These are phyloP conservation scores for Aspergillus brunneoviolaceus DNA, from an alignment of 2,329 filamentous ascomycete genomes.

Conservation along the genomic window DNA sequence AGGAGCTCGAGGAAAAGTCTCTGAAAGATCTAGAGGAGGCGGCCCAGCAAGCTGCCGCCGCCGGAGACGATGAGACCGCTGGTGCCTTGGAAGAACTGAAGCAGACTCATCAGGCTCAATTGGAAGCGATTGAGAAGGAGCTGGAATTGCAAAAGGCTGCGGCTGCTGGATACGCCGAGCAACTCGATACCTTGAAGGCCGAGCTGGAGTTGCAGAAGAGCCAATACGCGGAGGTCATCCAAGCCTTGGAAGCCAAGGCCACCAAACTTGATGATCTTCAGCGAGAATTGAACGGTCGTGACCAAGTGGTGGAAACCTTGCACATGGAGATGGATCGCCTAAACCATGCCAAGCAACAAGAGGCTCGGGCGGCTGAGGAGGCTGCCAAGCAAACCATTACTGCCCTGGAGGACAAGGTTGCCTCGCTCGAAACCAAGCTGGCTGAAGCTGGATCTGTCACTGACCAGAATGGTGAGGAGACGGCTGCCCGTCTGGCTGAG, in stretches of 20 bases:
- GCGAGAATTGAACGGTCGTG: conserved; percentile 36
- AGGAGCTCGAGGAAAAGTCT: conserved; percentile 39
- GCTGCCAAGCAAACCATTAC: conserved; percentile 28
- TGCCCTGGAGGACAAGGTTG: conserved; percentile 36
- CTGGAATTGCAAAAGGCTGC: conserved; percentile 35
- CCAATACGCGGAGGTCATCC: conserved; percentile 28
- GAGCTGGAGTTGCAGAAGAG: conserved; percentile 34
- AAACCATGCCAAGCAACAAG: conserved; percentile 37
- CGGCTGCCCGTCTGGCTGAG: conserved; percentile 28
- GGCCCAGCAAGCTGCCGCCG: conserved; percentile 34
- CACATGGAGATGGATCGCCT: conserved; percentile 40
- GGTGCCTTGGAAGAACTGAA: conserved; percentile 41
- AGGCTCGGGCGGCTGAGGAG: conserved; percentile 36
- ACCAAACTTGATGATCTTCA: conserved; percentile 30
- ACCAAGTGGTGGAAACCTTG: conserved; percentile 40
- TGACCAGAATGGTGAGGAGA: conserved; percentile 27
- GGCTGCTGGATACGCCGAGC: conserved; percentile 28
- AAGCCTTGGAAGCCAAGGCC: conserved; percentile 32
- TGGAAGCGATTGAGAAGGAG: conserved; percentile 38
- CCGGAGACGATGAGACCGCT: conserved; percentile 37
- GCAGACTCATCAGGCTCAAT: conserved; percentile 34
- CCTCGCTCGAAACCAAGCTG: conserved; percentile 37
- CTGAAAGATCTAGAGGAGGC: conserved; percentile 41
- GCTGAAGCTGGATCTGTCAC: conserved; percentile 31
- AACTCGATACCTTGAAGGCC: conserved; percentile 31